Conservation (phyloP, 129 eudicot species). For the Daucus carota region DH1_v3.0 NC_030388.2:883001-883500, state of each 20-base stretch:
- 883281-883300: too few species aligned
- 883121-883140: not conserved
- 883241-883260: not conserved
- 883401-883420: too few species aligned
- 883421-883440: too few species aligned
- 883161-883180: not conserved
- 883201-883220: not conserved
- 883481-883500: too few species aligned
- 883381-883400: too few species aligned
- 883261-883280: not conserved
- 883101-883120: slow-evolving; percentile 9
- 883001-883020: slow-evolving; percentile 62
- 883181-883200: not conserved
- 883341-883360: too few species aligned
- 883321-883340: too few species aligned
- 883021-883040: slow-evolving; percentile 58
- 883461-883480: too few species aligned
- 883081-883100: slow-evolving; percentile 75
- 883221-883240: not conserved
- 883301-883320: too few species aligned
- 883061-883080: slow-evolving; percentile 37
- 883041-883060: slow-evolving; percentile 40
- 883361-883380: too few species aligned
- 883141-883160: not conserved
- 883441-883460: too few species aligned